phyloP scores from a whole-genome alignment of 805 yeast species.

The Metschnikowia peoriensis region DNA sequence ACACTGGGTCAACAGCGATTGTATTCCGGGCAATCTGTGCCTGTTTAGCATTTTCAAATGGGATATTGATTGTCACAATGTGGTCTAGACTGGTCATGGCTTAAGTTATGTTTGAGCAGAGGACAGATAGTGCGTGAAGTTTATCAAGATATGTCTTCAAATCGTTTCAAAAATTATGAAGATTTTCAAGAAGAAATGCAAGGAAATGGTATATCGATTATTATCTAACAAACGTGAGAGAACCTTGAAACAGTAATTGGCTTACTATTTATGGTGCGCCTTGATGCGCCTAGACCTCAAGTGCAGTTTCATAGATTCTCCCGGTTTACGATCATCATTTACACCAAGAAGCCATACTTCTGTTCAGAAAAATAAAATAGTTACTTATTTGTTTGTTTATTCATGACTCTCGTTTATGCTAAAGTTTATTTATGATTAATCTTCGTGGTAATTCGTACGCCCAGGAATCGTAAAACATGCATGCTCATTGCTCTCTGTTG shows the following conservation, averaged over 20 bases:
- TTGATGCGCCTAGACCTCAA: no score
- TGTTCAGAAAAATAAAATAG: no score
- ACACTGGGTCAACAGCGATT: slow-evolving; percentile 75
- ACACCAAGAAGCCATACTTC: neutral
- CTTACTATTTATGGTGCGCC: no score
- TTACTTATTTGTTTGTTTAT: neutral
- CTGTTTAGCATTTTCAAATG: slow-evolving; percentile 58
- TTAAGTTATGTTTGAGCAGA: neutral
- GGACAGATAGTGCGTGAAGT: neutral
- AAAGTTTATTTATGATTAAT: neutral
- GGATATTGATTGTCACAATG: slow-evolving; percentile 47
- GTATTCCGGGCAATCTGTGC: slow-evolving; percentile 63
- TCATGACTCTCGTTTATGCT: neutral
- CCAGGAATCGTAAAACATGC: neutral
- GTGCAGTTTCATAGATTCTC: no score
- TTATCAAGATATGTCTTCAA: no score
- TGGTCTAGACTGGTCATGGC: slow-evolving; percentile 18
- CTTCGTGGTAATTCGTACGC: neutral
- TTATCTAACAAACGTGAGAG: no score
- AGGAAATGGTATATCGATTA: no score
- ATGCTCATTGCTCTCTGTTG: neutral
- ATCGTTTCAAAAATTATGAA: no score
- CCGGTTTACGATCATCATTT: no score
- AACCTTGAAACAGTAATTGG: no score
- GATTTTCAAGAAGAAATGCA: no score